Evolutionary conservation across 1,284 basidiomycete species (phyloP), one percentile per base, ranked within the genome.

Genomic region (Athelia psychrophila): DNA sequence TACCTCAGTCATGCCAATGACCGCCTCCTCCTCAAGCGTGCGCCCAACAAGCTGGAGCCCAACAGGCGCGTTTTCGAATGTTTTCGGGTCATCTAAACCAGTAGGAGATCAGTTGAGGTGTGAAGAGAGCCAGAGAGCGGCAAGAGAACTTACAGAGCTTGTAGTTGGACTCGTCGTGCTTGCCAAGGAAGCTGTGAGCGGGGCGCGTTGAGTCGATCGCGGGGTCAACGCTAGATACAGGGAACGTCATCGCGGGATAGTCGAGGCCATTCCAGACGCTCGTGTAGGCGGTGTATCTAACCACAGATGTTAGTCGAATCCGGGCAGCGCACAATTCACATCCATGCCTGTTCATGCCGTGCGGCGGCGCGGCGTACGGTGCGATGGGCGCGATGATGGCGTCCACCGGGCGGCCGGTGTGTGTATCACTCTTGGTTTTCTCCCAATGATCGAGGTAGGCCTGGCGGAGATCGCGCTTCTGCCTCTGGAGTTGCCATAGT

Each of bases 381-480:
- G 78, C 78, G 1, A 73, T 73, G 19, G 84, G 84, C 15, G 71
- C 68, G 33, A 89, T 79, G 45, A 89, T 76, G 0, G 81, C 83
- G 55, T 88, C 84, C 20, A 86, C 72, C 2, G 84, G 82, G 8
- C 86, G 70, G 0, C 81, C 82, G 1, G 84, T 86, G 2, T 76
- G 77, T 0, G 83, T 86, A 13, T 57, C 51, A 1, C 54, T 56
- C 10, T 56, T 58, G 0, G 82, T 84, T 3, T 68, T 70, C 50
- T 81, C 72, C 86, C 85, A 88, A 49, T 78, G 73, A 42, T 77
- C 75, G 40, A 77, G 62, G 56, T 75, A 69, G 9, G 69, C 69
- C 52, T 75, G 72, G 2, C 74, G 64, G 35, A 75, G 54, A 8
- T 67, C 65, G 1, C 71, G 61, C 53, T 76, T 75, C 55, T 74